These are phyloP conservation scores for Edaphochlamys debaryana DNA, from an alignment of 139 green algal genomes.

Conservation along the genomic window DNA sequence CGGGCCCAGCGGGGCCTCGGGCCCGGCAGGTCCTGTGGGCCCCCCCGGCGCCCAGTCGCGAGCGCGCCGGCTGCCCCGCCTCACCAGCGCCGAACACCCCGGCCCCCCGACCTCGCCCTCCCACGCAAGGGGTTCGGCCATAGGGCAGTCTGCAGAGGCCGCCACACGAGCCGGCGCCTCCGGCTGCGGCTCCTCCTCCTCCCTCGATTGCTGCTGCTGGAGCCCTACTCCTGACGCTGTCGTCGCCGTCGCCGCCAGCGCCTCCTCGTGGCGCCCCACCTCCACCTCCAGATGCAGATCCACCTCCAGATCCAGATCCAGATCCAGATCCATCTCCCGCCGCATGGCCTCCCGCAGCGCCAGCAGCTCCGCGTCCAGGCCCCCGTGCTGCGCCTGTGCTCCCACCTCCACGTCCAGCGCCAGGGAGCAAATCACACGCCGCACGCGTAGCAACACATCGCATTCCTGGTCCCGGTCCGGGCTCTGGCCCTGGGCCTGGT, in stretches of 20 bases:
- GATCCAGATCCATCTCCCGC: background rate
- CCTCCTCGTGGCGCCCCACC: no score
- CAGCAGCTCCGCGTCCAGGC: slow-evolving; percentile 20
- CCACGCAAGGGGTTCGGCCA: background rate
- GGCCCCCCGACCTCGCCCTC: background rate
- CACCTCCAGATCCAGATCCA: no score
- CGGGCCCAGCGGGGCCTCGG: no score
- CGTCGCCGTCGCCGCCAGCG: no score
- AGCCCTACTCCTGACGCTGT: no score
- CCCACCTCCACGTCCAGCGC: slow-evolving; percentile 4
- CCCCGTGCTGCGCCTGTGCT: background rate
- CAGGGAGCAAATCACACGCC: background rate
- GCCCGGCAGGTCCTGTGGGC: no score
- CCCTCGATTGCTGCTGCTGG: background rate
- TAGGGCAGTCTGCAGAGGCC: no score
- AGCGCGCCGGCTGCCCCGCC: background rate
- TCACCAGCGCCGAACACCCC: no score
- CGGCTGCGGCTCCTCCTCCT: background rate
- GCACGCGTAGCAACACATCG: slow-evolving; percentile 1
- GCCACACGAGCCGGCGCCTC: no score
- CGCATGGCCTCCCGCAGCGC: slow-evolving; percentile 7
- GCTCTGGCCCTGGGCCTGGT: background rate
- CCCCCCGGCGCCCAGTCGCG: no score
- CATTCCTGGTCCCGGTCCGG: no score
- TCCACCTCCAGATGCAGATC: no score